Base-by-base conservation (phyloP, 768 basidiomycete genomes). In the Psilocybe cyanescens region DNA sequence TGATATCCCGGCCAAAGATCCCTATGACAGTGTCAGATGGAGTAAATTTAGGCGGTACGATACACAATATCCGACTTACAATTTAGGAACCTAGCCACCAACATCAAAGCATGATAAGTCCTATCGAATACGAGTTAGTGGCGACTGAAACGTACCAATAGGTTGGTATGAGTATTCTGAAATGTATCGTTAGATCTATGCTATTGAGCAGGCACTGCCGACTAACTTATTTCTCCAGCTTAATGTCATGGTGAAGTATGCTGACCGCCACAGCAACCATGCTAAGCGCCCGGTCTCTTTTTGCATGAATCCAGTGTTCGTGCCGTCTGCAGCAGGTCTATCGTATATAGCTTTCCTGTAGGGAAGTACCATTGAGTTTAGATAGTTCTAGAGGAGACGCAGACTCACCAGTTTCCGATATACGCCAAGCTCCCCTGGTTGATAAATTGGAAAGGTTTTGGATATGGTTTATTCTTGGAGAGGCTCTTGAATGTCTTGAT, bases 341-440 rank as follows among this genome's bases (percentile, higher is more conserved):
- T 91, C 90, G 67, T 90, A 91, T 29, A 92, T 86, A 1, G 90
- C 91, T 77, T 88, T 88, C 90, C 90, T 87, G n/a, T 9, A 35
- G 37, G 8, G 37, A 39, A 8, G 3, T 39, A 8, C 37, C 37
- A 14, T 39, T 14, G 14, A 8, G 8, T 8, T 39, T 0, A 28
- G 9, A 52, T 11, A 49, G 12, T 8, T 19, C 35, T 44, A 8
- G 52, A 14, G 55, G 24, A 45, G 48, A 29, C 41, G 24, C 30
- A 33, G 11, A 75, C 85, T 49, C 48, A 84, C 87, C 89, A 92
- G 66, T 88, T 83, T 19, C 92, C 92, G 45, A 94, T 76, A 72
- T 94, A 94, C 9, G 94, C 92, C 70, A 95, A 74, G 59, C 85
- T 90, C 6, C 94, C 93, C 50, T 80, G 79, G 67, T 90, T 89